Evolutionary conservation across 192 early-diverging fungal genomes (phyloP).

Genomic region (Radiomyces spectabilis): DNA sequence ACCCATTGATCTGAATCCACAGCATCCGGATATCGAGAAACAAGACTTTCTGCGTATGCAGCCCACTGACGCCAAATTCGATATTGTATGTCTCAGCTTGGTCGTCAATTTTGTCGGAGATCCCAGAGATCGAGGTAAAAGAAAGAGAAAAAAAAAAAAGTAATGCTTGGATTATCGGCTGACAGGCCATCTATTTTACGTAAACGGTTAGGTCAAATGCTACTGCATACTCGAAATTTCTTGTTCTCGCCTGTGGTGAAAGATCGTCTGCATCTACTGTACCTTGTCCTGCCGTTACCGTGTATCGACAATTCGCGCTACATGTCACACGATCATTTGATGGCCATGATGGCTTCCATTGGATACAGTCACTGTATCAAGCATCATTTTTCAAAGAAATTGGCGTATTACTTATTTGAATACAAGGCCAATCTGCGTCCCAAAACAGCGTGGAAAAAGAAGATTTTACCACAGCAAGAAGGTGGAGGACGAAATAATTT

Average conservation of each 20-base stretch:
- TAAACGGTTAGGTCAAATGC: conserved; percentile 32
- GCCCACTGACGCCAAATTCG: conserved; percentile 44
- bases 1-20: conserved; percentile 86
- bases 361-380: conserved; percentile 52
- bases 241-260: background rate
- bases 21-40: conserved; percentile 57
- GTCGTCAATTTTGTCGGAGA: conserved; percentile 90
- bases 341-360: conserved; percentile 52
- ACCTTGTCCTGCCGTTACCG: conserved; percentile 73
- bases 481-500: conserved; percentile 63
- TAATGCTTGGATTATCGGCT: conserved; percentile 45
- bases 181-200: conserved; percentile 30
- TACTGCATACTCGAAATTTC: conserved; percentile 23
- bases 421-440: conserved; percentile 13
- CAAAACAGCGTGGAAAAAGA: conserved; percentile 43
- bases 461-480: conserved; percentile 53
- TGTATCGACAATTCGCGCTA: conserved; percentile 85
- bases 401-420: conserved; percentile 75
- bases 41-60: conserved; percentile 81
- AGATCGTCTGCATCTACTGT: conserved; percentile 43
- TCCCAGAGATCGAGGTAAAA: conserved; percentile 53
- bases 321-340: conserved; percentile 65
- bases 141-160: conserved; percentile 17
- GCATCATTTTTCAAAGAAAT: conserved; percentile 60
- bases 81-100: conserved; percentile 73